Conservation (phyloP, 805 yeast species). For the Candida manassasensis region DNA sequence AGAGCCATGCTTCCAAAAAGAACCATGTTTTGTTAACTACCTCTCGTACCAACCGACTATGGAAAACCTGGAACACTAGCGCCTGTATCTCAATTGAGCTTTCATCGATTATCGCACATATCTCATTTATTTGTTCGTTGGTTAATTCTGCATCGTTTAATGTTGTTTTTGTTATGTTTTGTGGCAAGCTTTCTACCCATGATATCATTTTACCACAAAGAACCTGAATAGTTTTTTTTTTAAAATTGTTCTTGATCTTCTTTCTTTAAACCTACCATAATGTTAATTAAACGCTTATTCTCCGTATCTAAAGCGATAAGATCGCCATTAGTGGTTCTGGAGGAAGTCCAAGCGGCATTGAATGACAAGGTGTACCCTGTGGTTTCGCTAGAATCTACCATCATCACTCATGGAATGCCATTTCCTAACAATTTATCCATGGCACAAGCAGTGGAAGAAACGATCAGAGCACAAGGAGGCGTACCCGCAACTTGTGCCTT, state of each 20-base stretch:
- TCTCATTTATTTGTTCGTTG: background rate
- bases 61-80: conserved; percentile 1
- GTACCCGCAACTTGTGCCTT: conserved; percentile 86
- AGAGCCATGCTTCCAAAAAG: conserved; percentile 4
- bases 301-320: background rate
- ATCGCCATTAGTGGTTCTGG: conserved; percentile 23
- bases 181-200: conserved; percentile 1
- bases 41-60: background rate
- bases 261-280: background rate
- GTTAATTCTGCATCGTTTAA: background rate
- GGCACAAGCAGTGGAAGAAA: conserved; percentile 64
- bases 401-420: conserved; percentile 86
- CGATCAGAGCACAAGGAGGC: conserved; percentile 58
- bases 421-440: conserved; percentile 68
- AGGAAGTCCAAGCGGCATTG: conserved; percentile 65
- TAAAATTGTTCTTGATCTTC: background rate
- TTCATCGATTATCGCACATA: background rate
- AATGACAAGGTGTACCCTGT: conserved; percentile 50
- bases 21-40: conserved; percentile 6
- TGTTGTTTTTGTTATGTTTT: background rate
- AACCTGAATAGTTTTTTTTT: background rate
- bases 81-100: background rate
- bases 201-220: background rate
- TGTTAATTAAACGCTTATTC: conserved; percentile 4
- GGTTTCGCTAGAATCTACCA: conserved; percentile 82